Evolutionary conservation across 2,329 filamentous ascomycete genomes (phyloP).

Genomic region (Proliferodiscus dingleyae): DNA sequence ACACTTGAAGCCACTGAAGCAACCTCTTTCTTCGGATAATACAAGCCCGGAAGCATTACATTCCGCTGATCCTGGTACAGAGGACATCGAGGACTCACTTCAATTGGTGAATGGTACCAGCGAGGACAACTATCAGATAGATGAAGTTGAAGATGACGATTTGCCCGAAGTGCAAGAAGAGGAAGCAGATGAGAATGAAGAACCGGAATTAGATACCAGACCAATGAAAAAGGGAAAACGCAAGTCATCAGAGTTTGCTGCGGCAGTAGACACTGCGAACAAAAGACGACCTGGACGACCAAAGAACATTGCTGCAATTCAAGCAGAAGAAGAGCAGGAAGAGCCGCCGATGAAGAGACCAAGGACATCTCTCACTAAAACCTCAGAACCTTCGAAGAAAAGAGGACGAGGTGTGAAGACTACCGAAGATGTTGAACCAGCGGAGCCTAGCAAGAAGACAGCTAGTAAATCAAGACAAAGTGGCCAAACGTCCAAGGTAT

Average conservation of each 20-base stretch:
- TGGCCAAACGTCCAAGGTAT: constrained; percentile 6
- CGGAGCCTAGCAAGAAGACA: constrained; percentile 9
- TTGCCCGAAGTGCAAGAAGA: constrained; percentile 11
- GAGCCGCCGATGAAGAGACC: not conserved
- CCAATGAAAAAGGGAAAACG: constrained; percentile 21
- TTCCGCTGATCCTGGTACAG: constrained; percentile 44
- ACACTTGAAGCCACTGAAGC: constrained; percentile 11
- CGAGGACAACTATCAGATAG: constrained; percentile 30
- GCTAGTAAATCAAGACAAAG: constrained; percentile 19
- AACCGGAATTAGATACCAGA: constrained; percentile 20
- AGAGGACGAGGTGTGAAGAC: constrained; percentile 24
- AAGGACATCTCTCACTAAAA: constrained; percentile 12
- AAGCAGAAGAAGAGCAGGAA: constrained; percentile 10
- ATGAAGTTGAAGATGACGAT: constrained; percentile 19
- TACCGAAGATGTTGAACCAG: constrained; percentile 13
- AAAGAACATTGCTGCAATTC: constrained; percentile 21
- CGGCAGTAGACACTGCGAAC: constrained; percentile 8
- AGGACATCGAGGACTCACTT: constrained; percentile 30
- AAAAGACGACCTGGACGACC: constrained; percentile 18
- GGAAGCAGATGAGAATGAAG: constrained; percentile 20
- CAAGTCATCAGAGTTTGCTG: constrained; percentile 14
- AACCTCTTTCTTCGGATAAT: constrained; percentile 8
- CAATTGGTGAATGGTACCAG: constrained; percentile 21
- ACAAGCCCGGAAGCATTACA: constrained; percentile 40
- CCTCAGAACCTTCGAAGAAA: constrained; percentile 23